Percentiles rank a stretch among this genome's conserved stretches.
phyloP scores from a whole-genome alignment of 192 early-diverging fungal genomes.

The Entrophospora sp. region DNA sequence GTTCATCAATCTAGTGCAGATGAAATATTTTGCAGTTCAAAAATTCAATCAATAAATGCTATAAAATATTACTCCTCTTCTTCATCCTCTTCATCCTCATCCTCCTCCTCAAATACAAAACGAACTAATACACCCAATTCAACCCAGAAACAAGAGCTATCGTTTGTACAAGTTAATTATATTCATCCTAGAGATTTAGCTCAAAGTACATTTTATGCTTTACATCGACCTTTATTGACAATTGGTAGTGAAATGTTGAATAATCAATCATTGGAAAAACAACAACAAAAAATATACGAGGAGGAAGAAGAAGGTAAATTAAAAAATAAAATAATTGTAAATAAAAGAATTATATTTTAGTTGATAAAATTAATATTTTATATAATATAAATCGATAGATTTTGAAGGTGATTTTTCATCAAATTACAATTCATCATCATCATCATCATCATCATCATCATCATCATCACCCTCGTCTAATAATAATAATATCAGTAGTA shows the following conservation, averaged over 20 bases:
- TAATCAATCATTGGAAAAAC: not conserved
- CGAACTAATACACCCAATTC: not conserved
- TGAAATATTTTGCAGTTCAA: no score
- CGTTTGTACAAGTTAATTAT: not conserved
- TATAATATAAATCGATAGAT: not conserved
- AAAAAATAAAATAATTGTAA: no score
- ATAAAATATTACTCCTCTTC: no score
- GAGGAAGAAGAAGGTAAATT: not conserved
- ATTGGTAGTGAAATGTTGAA: not conserved
- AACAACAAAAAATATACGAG: not conserved
- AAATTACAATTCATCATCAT: no score
- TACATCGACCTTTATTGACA: slow-evolving; percentile 41
- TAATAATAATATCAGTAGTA: not conserved
- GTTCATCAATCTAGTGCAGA: no score
- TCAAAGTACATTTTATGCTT: slow-evolving; percentile 49
- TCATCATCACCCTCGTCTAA: not conserved
- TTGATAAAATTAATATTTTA: not conserved
- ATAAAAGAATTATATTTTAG: not conserved
- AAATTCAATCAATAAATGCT: no score
- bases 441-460: no score
- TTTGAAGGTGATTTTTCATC: not conserved
- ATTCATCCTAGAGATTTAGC: slow-evolving; percentile 33
- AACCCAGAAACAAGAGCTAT: not conserved
- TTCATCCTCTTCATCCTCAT: not conserved
- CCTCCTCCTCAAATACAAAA: not conserved